phyloP scores from a whole-genome alignment of 78 protist species.

The Isochrysis galbana region DNA sequence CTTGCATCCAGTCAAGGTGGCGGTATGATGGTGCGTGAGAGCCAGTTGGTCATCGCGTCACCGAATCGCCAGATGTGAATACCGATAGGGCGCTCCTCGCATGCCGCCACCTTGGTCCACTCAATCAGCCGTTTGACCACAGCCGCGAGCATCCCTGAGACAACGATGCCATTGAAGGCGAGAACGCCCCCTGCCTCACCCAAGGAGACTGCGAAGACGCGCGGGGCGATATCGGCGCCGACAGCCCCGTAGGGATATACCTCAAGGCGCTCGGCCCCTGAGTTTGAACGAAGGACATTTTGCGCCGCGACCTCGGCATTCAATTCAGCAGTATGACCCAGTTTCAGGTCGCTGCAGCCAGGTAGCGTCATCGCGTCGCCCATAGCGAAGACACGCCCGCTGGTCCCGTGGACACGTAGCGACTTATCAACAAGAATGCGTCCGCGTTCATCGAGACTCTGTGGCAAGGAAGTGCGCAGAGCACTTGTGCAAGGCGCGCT shows the following conservation, averaged over 20 bases:
- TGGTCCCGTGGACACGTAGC: background rate
- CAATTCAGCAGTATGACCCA: conserved; percentile 16
- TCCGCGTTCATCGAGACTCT: background rate
- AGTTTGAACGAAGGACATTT: too few species aligned
- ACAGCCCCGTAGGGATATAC: background rate
- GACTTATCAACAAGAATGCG: background rate
- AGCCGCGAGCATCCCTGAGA: background rate
- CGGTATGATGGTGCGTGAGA: background rate
- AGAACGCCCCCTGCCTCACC: background rate
- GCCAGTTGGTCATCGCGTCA: background rate
- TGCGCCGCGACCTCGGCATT: background rate
- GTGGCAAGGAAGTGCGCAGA: background rate
- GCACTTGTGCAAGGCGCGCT: background rate
- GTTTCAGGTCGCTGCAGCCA: background rate
- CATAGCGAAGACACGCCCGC: background rate
- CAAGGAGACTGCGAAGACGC: background rate
- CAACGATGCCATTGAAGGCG: background rate
- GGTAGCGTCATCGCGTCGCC: background rate
- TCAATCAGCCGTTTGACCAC: background rate
- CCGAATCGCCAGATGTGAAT: background rate
- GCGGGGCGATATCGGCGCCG: background rate
- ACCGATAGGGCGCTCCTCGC: background rate
- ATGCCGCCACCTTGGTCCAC: background rate
- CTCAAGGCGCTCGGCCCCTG: background rate
- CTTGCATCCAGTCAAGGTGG: too few species aligned